Percentiles rank a stretch among this genome's conserved stretches.
phyloP scores from a whole-genome alignment of 768 basidiomycete genomes.

The Macrocybe gigantea region DNA sequence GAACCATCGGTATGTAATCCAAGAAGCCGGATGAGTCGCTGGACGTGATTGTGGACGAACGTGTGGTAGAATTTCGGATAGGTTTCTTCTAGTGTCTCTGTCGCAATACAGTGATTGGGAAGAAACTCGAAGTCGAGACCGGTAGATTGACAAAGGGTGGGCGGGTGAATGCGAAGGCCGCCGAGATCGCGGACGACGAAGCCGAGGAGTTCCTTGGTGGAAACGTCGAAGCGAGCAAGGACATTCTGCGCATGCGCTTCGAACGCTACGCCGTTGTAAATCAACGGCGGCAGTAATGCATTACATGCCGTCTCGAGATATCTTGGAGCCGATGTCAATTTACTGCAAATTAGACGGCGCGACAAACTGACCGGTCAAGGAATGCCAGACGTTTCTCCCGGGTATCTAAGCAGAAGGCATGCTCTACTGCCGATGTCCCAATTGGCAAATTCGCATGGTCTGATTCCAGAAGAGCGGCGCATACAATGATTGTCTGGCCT shows the following conservation, averaged over 20 bases:
- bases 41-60: slow-evolving; percentile 54
- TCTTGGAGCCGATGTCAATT: slow-evolving; percentile 17
- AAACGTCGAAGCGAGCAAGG: slow-evolving; percentile 38
- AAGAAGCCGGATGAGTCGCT: slow-evolving; percentile 48
- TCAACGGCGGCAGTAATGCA: slow-evolving; percentile 45
- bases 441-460: slow-evolving; percentile 35
- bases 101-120: slow-evolving; percentile 46
- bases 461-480: slow-evolving; percentile 47
- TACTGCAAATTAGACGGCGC: neutral
- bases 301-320: slow-evolving; percentile 46
- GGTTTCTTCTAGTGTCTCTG: slow-evolving; percentile 40
- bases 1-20: slow-evolving; percentile 44
- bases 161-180: slow-evolving; percentile 49
- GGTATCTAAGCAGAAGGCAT: slow-evolving; percentile 39
- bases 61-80: slow-evolving; percentile 58
- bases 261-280: slow-evolving; percentile 53
- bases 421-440: slow-evolving; percentile 41
- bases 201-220: slow-evolving; percentile 36
- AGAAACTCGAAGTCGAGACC: slow-evolving; percentile 47
- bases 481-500: slow-evolving; percentile 41
- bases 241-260: slow-evolving; percentile 60
- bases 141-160: slow-evolving; percentile 40
- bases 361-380: slow-evolving; percentile 35
- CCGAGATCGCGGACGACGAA: slow-evolving; percentile 55
- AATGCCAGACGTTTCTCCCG: slow-evolving; percentile 39